These are phyloP conservation scores for Chlorella sp. DNA, from an alignment of 139 green algal species.

Conservation along the genomic window DNA sequence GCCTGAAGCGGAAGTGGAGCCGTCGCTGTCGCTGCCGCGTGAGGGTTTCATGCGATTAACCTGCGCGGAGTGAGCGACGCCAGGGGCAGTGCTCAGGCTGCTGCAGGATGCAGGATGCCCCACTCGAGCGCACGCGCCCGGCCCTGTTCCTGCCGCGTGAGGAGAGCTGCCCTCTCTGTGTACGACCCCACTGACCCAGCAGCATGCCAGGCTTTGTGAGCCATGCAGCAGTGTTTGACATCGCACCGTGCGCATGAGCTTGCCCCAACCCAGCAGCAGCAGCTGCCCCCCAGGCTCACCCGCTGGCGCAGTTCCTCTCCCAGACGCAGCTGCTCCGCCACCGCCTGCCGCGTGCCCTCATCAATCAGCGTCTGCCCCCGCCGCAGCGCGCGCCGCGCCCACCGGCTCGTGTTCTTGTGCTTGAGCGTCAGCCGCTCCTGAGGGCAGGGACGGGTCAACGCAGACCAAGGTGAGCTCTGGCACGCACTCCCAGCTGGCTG, in stretches of 20 bases:
- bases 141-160: too few relatives aligned
- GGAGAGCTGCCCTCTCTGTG: too few relatives aligned
- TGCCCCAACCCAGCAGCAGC: neutral
- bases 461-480: too few relatives aligned
- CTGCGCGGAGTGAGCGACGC: neutral
- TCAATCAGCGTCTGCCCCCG: slow-evolving; percentile 70
- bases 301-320: slow-evolving; percentile 81
- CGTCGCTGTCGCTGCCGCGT: slow-evolving; percentile 37
- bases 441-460: neutral
- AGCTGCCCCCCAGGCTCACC: too few relatives aligned
- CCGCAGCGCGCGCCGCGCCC: slow-evolving; percentile 87
- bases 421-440: slow-evolving; percentile 94
- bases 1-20: slow-evolving; percentile 40
- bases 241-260: too few relatives aligned
- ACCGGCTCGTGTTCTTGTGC: slow-evolving; percentile 91
- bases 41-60: slow-evolving; percentile 28
- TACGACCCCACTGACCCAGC: too few relatives aligned
- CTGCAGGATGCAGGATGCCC: neutral
- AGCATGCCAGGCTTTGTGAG: too few relatives aligned
- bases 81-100: neutral
- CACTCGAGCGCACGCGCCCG: too few relatives aligned
- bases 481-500: too few relatives aligned
- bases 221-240: too few relatives aligned
- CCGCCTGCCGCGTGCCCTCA: slow-evolving; percentile 65
- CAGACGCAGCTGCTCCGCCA: slow-evolving; percentile 90